phyloP scores from a whole-genome alignment of 306 rosid species.

The Echinosophora koreensis region DNA sequence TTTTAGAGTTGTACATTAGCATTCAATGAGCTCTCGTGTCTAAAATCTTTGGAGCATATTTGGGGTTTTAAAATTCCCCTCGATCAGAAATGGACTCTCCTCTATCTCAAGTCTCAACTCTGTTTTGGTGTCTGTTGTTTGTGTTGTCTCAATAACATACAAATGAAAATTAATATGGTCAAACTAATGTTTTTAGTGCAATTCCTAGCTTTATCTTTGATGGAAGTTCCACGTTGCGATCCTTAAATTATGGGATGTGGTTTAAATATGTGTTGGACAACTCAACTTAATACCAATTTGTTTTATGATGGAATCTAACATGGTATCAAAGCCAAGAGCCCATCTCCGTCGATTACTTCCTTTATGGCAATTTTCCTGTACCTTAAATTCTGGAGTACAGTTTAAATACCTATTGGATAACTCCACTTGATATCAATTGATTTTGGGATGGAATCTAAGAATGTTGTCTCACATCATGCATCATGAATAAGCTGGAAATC shows the following conservation, averaged over 20 bases:
- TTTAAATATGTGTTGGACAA: too few species aligned
- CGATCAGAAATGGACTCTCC: not conserved
- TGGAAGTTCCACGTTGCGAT: too few species aligned
- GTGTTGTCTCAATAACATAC: slow-evolving; percentile 42
- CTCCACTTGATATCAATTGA: too few species aligned
- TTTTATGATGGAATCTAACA: too few species aligned
- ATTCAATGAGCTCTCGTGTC: slow-evolving; percentile 11
- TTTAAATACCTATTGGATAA: too few species aligned
- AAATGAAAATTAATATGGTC: slow-evolving; percentile 15
- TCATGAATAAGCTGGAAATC: slow-evolving; percentile 28
- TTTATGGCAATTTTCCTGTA: too few species aligned
- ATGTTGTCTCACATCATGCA: slow-evolving; percentile 7
- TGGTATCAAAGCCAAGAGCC: too few species aligned
- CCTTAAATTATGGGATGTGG: too few species aligned
- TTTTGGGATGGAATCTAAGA: too few species aligned
- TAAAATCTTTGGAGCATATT: slow-evolving; percentile 34
- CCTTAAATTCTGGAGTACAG: too few species aligned
- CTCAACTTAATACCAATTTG: too few species aligned
- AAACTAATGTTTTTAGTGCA: slow-evolving; percentile 3
- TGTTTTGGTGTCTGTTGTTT: slow-evolving; percentile 12
- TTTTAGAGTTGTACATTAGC: slow-evolving; percentile 9
- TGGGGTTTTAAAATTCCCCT: slow-evolving; percentile 31
- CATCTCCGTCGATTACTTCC: too few species aligned
- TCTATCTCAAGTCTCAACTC: not conserved
- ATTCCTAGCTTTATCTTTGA: slow-evolving; percentile 19